Evolutionary conservation across 208 protist species (phyloP), one percentile per base, ranked within the genome.

Genomic region (Leishmania tarentolae): DNA sequence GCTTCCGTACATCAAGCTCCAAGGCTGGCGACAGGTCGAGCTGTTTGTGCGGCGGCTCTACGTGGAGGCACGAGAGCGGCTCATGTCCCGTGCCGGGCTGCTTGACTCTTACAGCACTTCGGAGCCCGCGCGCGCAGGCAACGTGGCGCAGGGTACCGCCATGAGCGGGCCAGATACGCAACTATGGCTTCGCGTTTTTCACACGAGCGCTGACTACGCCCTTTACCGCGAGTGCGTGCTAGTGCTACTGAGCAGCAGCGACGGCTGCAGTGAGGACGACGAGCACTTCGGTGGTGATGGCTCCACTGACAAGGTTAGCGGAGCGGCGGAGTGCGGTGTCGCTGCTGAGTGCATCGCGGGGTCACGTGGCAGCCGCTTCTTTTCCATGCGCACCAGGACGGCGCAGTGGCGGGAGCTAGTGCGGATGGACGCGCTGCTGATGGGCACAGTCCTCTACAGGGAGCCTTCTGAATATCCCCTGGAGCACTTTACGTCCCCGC

Each of bases 1-100:
- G 63, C 82, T 95, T 69, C 92, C 92, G 19, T 92, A 89, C 71
- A 81, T 91, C 46, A 80, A 76, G 31, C 82, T 75, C 7, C 59
- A 88, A 15, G 88, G 92, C 24, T 96, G 92, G 90, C 47, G 80
- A 3, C 78, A 86, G 61, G 68, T 94, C 31, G 89, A 96, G 74
- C 83, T 85, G 57, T 77, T 90, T 31, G 79, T 90, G 57, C 87
- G 89, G 19, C 83, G 86, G 3, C 83, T 95, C 13, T 92, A 92
- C 57, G 87, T 93, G 40, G 88, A 93, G 71, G 84, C 88, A 6
- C 81, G 87, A 47, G 83, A 92, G 63, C 78, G 76, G 53, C 79
- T 90, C 63, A 88, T 90, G 37, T 61, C 50, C 15, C 82, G 42
- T 13, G 73, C 59, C 3, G 72, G 86, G 47, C 76, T 79, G 40